These are phyloP conservation scores for Monosporascus sp. DNA, from an alignment of 2,329 filamentous ascomycete species.

Conservation along the genomic window DNA sequence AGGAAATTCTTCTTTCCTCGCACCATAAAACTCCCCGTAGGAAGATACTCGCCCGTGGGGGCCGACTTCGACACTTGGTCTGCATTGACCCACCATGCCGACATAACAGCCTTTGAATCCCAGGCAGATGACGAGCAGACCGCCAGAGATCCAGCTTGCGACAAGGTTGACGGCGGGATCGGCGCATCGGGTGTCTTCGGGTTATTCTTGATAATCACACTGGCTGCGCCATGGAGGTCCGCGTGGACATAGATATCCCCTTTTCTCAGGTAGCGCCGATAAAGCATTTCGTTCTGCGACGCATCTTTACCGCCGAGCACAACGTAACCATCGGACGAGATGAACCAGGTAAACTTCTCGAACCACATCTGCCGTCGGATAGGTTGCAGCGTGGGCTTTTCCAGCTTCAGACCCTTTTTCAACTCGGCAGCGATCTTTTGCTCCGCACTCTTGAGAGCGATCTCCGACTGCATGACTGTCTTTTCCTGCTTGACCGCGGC, in stretches of 20 bases:
- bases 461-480: slow-evolving; percentile 73
- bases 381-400: slow-evolving; percentile 80
- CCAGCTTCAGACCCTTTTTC: slow-evolving; percentile 83
- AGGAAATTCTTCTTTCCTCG: slow-evolving; percentile 86
- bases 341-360: slow-evolving; percentile 93
- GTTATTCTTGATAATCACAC: slow-evolving; percentile 88
- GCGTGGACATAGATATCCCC: slow-evolving; percentile 92
- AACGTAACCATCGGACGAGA: slow-evolving; percentile 91
- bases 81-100: slow-evolving; percentile 90
- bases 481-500: slow-evolving; percentile 85
- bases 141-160: slow-evolving; percentile 80
- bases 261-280: slow-evolving; percentile 76
- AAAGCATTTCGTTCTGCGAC: slow-evolving; percentile 88
- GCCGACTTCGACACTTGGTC: slow-evolving; percentile 87
- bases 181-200: slow-evolving; percentile 71
- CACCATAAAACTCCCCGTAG: slow-evolving; percentile 72
- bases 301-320: slow-evolving; percentile 84
- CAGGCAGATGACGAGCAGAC: slow-evolving; percentile 86
- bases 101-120: slow-evolving; percentile 95
- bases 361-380: slow-evolving; percentile 89
- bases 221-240: slow-evolving; percentile 76
- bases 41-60: slow-evolving; percentile 72
- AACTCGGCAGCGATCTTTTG: slow-evolving; percentile 82
- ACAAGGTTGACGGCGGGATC: slow-evolving; percentile 84
- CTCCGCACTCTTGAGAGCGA: slow-evolving; percentile 83